phyloP scores from a whole-genome alignment of 495 filamentous ascomycete species.

The Usnea hakonensis region DNA sequence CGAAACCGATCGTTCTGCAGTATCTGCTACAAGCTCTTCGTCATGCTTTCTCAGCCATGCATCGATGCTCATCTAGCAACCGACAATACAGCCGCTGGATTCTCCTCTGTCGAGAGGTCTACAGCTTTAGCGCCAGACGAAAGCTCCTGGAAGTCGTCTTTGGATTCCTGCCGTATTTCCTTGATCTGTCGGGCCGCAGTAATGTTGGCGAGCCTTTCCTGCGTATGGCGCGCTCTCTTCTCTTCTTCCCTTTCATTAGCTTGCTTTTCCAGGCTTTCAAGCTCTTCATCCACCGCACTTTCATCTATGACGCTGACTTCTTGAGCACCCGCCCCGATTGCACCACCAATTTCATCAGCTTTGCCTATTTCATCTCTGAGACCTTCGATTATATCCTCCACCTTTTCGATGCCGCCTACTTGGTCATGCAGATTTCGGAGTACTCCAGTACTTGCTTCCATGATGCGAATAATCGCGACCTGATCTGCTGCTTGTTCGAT shows the following conservation, averaged over 20 bases:
- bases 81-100: conserved; percentile 31
- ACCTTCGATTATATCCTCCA: conserved; percentile 65
- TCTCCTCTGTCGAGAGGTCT: conserved; percentile 7
- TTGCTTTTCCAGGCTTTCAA: conserved; percentile 64
- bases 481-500: conserved; percentile 83
- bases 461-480: conserved; percentile 67
- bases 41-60: background rate
- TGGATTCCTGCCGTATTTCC: background rate
- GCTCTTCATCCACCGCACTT: conserved; percentile 78
- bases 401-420: conserved; percentile 67
- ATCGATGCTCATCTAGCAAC: conserved; percentile 26
- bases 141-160: background rate
- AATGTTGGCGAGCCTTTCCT: conserved; percentile 39
- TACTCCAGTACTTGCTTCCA: conserved; percentile 67
- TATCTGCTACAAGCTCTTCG: background rate
- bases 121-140: background rate
- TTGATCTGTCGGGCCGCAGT: background rate
- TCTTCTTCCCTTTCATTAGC: conserved; percentile 52
- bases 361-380: conserved; percentile 72
- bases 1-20: background rate
- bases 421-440: conserved; percentile 65
- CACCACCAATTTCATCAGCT: conserved; percentile 72
- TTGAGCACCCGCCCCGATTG: conserved; percentile 55
- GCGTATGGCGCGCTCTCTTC: conserved; percentile 38
- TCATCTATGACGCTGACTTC: conserved; percentile 60